phyloP scores from a whole-genome alignment of 345 rosid species.

The Adansonia digitata region DNA sequence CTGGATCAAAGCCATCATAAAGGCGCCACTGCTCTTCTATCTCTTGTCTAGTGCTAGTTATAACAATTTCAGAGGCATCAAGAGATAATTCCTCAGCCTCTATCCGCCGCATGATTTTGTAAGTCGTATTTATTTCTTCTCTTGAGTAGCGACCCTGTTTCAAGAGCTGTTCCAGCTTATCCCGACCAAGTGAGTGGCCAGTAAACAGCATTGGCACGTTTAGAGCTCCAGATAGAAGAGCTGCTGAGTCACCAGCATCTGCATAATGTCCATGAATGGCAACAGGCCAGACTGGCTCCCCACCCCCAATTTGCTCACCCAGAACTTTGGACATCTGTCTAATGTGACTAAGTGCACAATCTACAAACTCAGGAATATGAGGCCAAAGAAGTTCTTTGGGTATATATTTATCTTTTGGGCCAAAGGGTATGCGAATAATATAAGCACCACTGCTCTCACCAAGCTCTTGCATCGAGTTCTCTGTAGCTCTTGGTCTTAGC shows the following conservation, averaged over 20 bases:
- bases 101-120: constrained; percentile 70
- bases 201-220: constrained; percentile 85
- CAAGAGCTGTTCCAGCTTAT: constrained; percentile 68
- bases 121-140: constrained; percentile 57
- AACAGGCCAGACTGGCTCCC: constrained; percentile 67
- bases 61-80: constrained; percentile 65
- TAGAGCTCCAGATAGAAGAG: constrained; percentile 73
- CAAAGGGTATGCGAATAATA: constrained; percentile 74
- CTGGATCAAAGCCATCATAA: constrained; percentile 75
- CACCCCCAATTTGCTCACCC: constrained; percentile 56
- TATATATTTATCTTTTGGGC: constrained; percentile 64
- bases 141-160: constrained; percentile 63
- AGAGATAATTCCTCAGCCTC: constrained; percentile 72
- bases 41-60: constrained; percentile 74
- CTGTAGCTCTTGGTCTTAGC: constrained; percentile 41
- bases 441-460: constrained; percentile 84
- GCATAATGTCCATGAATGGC: constrained; percentile 83
- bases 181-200: constrained; percentile 79
- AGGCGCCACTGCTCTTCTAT: constrained; percentile 74
- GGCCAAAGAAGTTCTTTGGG: constrained; percentile 79
- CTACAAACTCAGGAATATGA: constrained; percentile 72
- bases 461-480: constrained; percentile 35
- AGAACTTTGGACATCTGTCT: constrained; percentile 63
- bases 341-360: constrained; percentile 65
- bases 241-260: constrained; percentile 77